Evolutionary conservation across 192 early-diverging fungal genomes (phyloP).

Genomic region (Backusella mclennaniae): DNA sequence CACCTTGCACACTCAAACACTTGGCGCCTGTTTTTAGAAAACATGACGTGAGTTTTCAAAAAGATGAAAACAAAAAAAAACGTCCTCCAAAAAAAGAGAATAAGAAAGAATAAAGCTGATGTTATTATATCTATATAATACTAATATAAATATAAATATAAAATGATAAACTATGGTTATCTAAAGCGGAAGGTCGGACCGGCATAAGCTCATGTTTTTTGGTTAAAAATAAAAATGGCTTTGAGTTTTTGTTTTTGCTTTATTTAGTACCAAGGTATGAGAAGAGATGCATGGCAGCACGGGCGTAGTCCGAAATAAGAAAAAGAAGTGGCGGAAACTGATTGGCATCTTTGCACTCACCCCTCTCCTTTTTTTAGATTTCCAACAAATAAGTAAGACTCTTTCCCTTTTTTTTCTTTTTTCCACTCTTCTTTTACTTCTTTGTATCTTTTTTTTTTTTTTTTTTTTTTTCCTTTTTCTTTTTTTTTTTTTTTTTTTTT

Average conservation of each 20-base stretch:
- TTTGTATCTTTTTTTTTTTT: conserved; percentile 6
- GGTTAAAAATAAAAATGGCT: conserved; percentile 7
- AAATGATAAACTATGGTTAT: not conserved
- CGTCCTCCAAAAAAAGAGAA: not conserved
- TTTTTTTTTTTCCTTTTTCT: not conserved
- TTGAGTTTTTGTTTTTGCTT: not conserved
- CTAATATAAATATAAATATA: not conserved
- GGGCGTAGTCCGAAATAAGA: conserved; percentile 25
- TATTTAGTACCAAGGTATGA: conserved; percentile 1
- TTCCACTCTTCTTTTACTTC: not conserved
- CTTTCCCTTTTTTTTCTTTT: not conserved
- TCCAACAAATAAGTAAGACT: not conserved
- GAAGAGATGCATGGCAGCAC: conserved; percentile 13
- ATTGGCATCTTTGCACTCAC: conserved; percentile 9
- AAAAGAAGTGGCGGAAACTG: conserved; percentile 19
- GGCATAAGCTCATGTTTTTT: conserved; percentile 5
- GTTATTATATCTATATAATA: not conserved
- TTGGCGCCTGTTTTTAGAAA: conserved; percentile 6
- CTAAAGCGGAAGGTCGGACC: conserved; percentile 1
- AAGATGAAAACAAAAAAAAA: not conserved
- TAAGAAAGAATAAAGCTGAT: not conserved
- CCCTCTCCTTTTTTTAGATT: not conserved
- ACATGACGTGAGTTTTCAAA: not conserved
- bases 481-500: conserved; percentile 1
- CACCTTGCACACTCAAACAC: not conserved